Evolutionary conservation across 495 filamentous ascomycete species (phyloP).

Genomic region (Talaromyces liani): DNA sequence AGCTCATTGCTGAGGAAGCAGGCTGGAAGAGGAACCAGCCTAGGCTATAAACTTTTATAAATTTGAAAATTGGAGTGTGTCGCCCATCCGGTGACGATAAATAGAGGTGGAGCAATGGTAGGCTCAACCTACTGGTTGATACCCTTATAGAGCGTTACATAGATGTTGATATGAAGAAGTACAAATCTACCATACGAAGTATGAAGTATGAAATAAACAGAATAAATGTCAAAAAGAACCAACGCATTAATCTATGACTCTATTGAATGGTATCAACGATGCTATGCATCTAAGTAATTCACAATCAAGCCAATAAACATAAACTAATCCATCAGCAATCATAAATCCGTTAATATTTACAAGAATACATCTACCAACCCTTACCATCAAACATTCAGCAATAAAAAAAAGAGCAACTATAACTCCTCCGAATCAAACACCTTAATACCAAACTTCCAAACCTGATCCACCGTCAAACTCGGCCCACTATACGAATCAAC

Average conservation of each 20-base stretch:
- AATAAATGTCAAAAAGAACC: not conserved
- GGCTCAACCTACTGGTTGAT: not conserved
- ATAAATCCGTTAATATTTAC: not conserved
- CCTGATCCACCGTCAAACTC: slow-evolving; percentile 56
- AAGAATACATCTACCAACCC: not conserved
- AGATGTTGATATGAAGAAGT: not conserved
- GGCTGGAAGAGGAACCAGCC: slow-evolving; percentile 51
- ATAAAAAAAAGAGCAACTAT: slow-evolving; percentile 7
- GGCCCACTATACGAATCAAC: slow-evolving; percentile 33
- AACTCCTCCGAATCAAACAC: slow-evolving; percentile 23
- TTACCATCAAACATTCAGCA: not conserved
- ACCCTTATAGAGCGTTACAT: slow-evolving; percentile 1
- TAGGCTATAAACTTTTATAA: slow-evolving; percentile 23
- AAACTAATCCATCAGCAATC: not conserved
- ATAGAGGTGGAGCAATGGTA: not conserved
- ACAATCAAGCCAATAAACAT: not conserved
- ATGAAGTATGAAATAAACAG: no score
- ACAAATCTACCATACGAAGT: slow-evolving; percentile 1
- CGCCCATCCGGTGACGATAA: not conserved
- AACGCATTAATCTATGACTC: not conserved
- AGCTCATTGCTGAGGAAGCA: slow-evolving; percentile 54
- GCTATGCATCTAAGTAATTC: not conserved
- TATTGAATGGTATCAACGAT: not conserved
- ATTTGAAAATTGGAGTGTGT: not conserved
- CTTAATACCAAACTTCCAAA: slow-evolving; percentile 69